Evolutionary conservation across 2,329 filamentous ascomycete genomes (phyloP).

Genomic region (Cadophora luteo-olivacea): DNA sequence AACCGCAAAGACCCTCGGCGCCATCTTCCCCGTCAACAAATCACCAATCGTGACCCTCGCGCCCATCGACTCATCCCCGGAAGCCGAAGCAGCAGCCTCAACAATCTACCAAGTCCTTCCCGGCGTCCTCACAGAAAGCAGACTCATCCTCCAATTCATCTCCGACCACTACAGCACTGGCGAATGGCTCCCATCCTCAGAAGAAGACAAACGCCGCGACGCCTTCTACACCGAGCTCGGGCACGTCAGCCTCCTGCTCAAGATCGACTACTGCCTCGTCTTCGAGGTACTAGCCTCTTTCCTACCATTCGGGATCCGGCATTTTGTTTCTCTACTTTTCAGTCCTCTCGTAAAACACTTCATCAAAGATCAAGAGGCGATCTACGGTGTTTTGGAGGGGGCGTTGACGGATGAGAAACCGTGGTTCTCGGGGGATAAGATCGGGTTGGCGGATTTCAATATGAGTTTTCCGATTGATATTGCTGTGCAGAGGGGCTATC

Average conservation of each 20-base stretch:
- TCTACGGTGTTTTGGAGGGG: constrained; percentile 39
- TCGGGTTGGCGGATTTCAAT: constrained; percentile 43
- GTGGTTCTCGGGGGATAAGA: constrained; percentile 37
- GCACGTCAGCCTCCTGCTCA: constrained; percentile 29
- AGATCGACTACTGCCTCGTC: constrained; percentile 13
- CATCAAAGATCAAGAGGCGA: constrained; percentile 29
- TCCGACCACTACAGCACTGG: constrained; percentile 37
- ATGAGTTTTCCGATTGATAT: constrained; percentile 43
- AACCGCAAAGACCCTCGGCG: constrained; percentile 31
- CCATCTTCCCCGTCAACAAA: constrained; percentile 39
- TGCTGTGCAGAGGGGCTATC: constrained; percentile 38
- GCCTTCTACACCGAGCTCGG: constrained; percentile 41
- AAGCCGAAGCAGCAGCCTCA: constrained; percentile 10
- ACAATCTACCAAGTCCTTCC: constrained; percentile 22
- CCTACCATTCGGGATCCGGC: constrained; percentile 36
- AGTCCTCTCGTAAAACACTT: constrained; percentile 36
- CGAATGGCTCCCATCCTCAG: constrained; percentile 32
- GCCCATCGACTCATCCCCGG: constrained; percentile 11
- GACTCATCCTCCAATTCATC: constrained; percentile 41
- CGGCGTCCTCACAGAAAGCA: constrained; percentile 39
- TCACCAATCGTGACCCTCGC: constrained; percentile 38
- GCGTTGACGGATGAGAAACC: constrained; percentile 38
- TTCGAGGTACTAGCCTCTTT: constrained; percentile 37
- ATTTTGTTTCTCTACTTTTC: constrained; percentile 32
- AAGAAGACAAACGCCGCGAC: constrained; percentile 35